These are phyloP conservation scores for Xenosphaeropsis pyriputrescens DNA, from an alignment of 2,329 filamentous ascomycete genomes.

Conservation along the genomic window DNA sequence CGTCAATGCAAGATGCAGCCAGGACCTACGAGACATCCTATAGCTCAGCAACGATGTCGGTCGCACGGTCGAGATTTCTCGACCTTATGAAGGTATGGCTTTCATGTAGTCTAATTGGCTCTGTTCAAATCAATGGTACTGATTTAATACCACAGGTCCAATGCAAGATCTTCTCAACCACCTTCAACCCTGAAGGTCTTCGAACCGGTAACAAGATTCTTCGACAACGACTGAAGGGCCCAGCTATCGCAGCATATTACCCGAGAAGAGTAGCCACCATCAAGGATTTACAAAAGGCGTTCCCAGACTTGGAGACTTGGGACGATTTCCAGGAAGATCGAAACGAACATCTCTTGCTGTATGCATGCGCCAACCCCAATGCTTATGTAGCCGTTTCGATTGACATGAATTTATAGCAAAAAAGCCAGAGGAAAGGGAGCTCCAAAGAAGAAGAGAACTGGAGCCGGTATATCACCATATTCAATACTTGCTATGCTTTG, in stretches of 20 bases:
- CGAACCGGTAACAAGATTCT: constrained; percentile 87
- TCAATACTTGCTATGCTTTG: not conserved
- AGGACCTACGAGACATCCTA: not conserved
- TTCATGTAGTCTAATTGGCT: constrained; percentile 1
- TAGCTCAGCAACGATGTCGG: constrained; percentile 34
- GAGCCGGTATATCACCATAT: constrained; percentile 18
- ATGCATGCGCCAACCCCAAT: constrained; percentile 8
- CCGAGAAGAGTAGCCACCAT: constrained; percentile 51
- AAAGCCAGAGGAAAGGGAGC: constrained; percentile 74
- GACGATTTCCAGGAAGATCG: constrained; percentile 71
- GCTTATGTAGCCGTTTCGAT: too few relatives aligned
- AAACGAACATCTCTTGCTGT: constrained; percentile 58
- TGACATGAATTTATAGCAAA: constrained; percentile 30
- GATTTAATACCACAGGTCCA: constrained; percentile 44
- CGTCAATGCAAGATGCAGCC: too few relatives aligned
- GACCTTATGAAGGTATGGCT: constrained; percentile 63
- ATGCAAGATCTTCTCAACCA: constrained; percentile 84
- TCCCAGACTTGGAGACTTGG: constrained; percentile 48
- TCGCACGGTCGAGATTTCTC: constrained; percentile 44
- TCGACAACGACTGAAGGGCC: constrained; percentile 76
- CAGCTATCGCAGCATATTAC: constrained; percentile 75
- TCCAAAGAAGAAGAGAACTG: constrained; percentile 77
- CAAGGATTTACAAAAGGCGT: constrained; percentile 53
- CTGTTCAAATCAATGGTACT: too few relatives aligned
- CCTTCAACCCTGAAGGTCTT: constrained; percentile 71